A percentile compares a stretch with the other conserved stretches of the same genome.
phyloP scores from a whole-genome alignment of 2,329 filamentous ascomycete species.

The Botrytis paeoniae region DNA sequence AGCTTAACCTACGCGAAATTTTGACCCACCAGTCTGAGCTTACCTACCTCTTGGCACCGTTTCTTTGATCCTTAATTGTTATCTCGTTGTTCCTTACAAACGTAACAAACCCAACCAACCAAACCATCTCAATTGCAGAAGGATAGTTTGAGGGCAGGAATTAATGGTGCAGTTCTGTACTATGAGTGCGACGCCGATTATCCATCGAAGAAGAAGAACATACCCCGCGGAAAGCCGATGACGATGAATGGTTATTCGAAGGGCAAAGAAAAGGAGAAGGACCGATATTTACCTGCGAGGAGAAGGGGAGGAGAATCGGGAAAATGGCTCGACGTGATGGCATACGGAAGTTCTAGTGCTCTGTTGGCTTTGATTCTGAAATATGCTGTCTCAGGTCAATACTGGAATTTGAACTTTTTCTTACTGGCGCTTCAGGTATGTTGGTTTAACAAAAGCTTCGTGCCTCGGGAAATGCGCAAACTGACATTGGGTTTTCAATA shows the following conservation, averaged over 20 bases:
- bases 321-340: constrained; percentile 14
- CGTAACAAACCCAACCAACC: not conserved
- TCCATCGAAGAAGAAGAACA: constrained; percentile 18
- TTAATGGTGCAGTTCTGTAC: not conserved
- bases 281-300: constrained; percentile 15
- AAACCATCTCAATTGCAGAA: not conserved
- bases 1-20: not conserved
- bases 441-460: no score
- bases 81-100: not conserved
- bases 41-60: constrained; percentile 1
- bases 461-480: not conserved
- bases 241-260: constrained; percentile 18
- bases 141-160: not conserved
- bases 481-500: not conserved
- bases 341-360: constrained; percentile 6
- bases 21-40: constrained; percentile 2
- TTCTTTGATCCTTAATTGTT: not conserved
- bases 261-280: constrained; percentile 19
- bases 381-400: constrained; percentile 14
- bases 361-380: constrained; percentile 10
- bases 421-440: constrained; percentile 19
- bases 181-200: constrained; percentile 7
- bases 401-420: constrained; percentile 21
- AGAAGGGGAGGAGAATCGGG: not conserved
- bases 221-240: constrained; percentile 1